Evolutionary conservation across 352 stramenopile genomes (phyloP).

Genomic region (Pythium dissotocum): DNA sequence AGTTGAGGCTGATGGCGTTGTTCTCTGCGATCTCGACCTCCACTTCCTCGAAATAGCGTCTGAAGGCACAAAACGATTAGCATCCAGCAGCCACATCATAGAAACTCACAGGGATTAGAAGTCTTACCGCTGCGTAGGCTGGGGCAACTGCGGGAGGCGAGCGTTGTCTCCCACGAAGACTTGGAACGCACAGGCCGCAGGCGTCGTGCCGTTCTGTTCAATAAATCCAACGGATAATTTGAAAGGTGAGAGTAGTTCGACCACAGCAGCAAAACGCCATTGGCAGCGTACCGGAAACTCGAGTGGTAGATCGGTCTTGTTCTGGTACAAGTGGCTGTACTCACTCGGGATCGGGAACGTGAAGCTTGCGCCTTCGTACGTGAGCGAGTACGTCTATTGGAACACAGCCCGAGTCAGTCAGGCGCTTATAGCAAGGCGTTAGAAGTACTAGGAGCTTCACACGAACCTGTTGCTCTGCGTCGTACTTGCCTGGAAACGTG

Average conservation of each 20-base stretch:
- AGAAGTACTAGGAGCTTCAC: neutral
- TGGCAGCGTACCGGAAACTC: conserved; percentile 63
- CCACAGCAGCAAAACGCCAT: too few species aligned
- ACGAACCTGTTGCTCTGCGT: conserved; percentile 57
- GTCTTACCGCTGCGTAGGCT: conserved; percentile 50
- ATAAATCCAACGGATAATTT: too few species aligned
- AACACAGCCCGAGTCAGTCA: neutral
- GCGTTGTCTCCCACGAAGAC: conserved; percentile 66
- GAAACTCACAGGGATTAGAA: neutral
- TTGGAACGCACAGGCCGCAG: conserved; percentile 65
- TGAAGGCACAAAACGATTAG: conserved; percentile 14
- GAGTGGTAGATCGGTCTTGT: conserved; percentile 74
- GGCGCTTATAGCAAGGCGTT: too few species aligned
- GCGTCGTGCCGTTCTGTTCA: conserved; percentile 72
- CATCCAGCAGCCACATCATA: neutral
- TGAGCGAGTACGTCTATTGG: conserved; percentile 67
- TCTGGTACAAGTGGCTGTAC: conserved; percentile 72
- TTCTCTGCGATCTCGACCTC: conserved; percentile 49
- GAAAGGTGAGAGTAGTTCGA: too few species aligned
- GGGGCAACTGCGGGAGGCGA: conserved; percentile 35
- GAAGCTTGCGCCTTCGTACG: conserved; percentile 71
- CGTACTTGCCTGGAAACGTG: conserved; percentile 79
- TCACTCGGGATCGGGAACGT: conserved; percentile 79
- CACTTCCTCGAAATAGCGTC: conserved; percentile 78
- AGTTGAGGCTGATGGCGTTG: conserved; percentile 40